A percentile compares a stretch with the other conserved stretches of the same genome.
phyloP scores from a whole-genome alignment of 768 basidiomycete species.

The Collybia sordida region DNA sequence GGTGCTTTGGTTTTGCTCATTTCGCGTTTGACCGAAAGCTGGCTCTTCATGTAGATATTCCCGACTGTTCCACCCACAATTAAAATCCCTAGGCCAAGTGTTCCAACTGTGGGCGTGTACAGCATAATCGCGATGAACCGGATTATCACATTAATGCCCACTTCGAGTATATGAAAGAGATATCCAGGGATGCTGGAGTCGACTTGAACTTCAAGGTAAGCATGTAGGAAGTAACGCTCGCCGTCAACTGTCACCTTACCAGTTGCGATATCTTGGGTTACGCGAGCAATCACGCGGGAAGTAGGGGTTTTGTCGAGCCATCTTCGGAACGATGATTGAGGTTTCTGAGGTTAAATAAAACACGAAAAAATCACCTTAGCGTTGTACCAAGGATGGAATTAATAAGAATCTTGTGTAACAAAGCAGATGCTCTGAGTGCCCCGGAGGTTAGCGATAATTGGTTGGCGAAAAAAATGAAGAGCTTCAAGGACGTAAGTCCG shows the following conservation, averaged over 20 bases:
- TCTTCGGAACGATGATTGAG: no score
- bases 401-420: slow-evolving; percentile 52
- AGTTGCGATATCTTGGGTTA: slow-evolving; percentile 62
- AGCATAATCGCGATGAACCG: slow-evolving; percentile 43
- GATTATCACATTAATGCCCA: slow-evolving; percentile 33
- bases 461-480: slow-evolving; percentile 30
- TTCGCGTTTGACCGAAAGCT: slow-evolving; percentile 48
- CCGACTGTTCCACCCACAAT: slow-evolving; percentile 42
- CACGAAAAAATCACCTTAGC: slow-evolving; percentile 48
- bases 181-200: slow-evolving; percentile 40
- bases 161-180: slow-evolving; percentile 26
- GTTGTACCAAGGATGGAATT: slow-evolving; percentile 59
- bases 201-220: slow-evolving; percentile 30
- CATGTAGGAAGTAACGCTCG: not conserved
- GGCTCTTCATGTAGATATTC: slow-evolving; percentile 43
- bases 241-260: slow-evolving; percentile 12
- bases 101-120: slow-evolving; percentile 43
- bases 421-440: slow-evolving; percentile 49
- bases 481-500: slow-evolving; percentile 29
- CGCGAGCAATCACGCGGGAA: slow-evolving; percentile 60
- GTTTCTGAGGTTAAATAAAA: no score
- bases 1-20: slow-evolving; percentile 40
- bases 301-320: slow-evolving; percentile 48
- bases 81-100: slow-evolving; percentile 43
- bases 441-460: slow-evolving; percentile 44